Base-by-base conservation (phyloP, 2,329 filamentous ascomycete genomes). In the Colletotrichum plurivorum region DNA sequence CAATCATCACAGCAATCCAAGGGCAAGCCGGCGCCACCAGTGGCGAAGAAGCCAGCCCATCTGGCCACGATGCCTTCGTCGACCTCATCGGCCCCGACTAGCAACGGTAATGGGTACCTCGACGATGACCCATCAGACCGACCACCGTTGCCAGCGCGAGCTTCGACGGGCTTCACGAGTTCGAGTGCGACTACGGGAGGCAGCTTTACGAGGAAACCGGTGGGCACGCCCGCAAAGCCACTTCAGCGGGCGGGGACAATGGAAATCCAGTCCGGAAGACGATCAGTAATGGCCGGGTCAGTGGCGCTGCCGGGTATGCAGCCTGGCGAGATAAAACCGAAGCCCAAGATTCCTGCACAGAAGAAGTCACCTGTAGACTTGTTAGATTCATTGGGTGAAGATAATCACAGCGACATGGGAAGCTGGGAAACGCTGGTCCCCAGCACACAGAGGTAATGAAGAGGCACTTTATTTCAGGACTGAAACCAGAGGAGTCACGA, bases 11-110 rank as follows among this genome's bases (percentile, higher is more conserved):
- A 77, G 59, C 73, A 75, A 49, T 71, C 74, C 49, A 78, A 78
- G 39, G 73, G 75, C 15, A 86, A 85, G 71, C 75, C 79, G 10
- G 79, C 86, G n/a, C 89, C 87, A 5, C 87, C 86, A 1, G 83
- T 92, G 57, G 90, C 90, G 22, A 88, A 84, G 76, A 93, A 93
- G 73, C 90, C 90, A 1, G 83, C 86, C 2, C 87, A 89, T 71
- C 82, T 90, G 5, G 73, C 80, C 16, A 78, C 78, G 12, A 73
- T 75, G 15, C 78, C 75, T 13, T 78, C 78, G 7, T 71, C 76
- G 4, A 64, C 45, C 78, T 72, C 67, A 73, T 36, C 63, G 45
- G 36, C 76, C 27, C 70, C 69, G 31, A 36, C 63, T 51, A 59
- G 71, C 69, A 39, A 72, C 71, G 51, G 72, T 60, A 20, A 39